Conservation (phyloP, 23 red algal species). For the Agarophyton chilense region DNA sequence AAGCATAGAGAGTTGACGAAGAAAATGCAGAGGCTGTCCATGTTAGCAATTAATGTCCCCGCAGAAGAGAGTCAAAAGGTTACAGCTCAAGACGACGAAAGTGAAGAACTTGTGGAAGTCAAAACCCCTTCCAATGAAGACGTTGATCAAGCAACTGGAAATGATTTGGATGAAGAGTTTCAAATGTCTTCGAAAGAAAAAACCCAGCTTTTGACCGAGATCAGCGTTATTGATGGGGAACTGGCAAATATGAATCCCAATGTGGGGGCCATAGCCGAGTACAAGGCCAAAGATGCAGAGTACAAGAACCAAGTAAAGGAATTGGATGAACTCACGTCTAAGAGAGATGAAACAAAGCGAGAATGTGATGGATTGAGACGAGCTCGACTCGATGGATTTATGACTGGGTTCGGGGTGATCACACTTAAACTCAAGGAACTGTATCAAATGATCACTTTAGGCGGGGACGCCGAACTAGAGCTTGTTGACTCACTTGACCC, state of each 20-base stretch:
- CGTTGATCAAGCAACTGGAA: slow-evolving; percentile 11
- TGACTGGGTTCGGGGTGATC: slow-evolving; percentile 88
- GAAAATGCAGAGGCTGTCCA: slow-evolving; percentile 22
- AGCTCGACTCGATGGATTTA: slow-evolving; percentile 85
- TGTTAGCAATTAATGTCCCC: slow-evolving; percentile 40
- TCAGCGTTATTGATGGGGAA: slow-evolving; percentile 69
- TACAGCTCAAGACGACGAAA: background rate
- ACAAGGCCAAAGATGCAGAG: slow-evolving; percentile 80
- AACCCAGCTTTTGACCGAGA: slow-evolving; percentile 40
- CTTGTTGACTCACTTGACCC: slow-evolving; percentile 97
- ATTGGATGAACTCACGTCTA: slow-evolving; percentile 79
- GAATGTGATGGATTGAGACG: slow-evolving; percentile 76
- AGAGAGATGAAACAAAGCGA: slow-evolving; percentile 71
- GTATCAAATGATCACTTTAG: slow-evolving; percentile 99
- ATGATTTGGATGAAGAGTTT: slow-evolving; percentile 34
- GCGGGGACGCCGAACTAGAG: slow-evolving; percentile 97
- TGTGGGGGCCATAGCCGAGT: slow-evolving; percentile 71
- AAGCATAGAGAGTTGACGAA: slow-evolving; percentile 27
- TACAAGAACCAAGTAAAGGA: slow-evolving; percentile 64
- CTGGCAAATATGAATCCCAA: slow-evolving; percentile 69
- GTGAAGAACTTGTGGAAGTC: background rate
- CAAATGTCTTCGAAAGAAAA: slow-evolving; percentile 49
- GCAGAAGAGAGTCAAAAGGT: slow-evolving; percentile 24
- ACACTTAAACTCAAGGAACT: slow-evolving; percentile 92
- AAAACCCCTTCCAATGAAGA: background rate